These are phyloP conservation scores for Colletotrichum sp. DNA, from an alignment of 2,329 filamentous ascomycete species.

Conservation along the genomic window DNA sequence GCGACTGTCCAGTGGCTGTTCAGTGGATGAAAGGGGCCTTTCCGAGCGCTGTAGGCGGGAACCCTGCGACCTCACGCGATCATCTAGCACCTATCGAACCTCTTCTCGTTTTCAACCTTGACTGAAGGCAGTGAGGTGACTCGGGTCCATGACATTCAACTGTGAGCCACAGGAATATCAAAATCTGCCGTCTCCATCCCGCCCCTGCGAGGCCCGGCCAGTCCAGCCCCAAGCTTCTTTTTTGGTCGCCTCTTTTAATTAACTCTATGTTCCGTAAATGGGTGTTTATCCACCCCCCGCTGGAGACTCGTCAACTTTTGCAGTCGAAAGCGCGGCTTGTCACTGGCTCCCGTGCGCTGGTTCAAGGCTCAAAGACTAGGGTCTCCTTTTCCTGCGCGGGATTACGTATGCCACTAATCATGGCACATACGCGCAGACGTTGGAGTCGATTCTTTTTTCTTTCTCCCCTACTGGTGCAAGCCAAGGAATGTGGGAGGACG, in stretches of 20 bases:
- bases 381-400: background rate
- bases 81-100: background rate
- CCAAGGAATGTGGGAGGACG: constrained; percentile 7
- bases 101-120: background rate
- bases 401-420: constrained; percentile 17
- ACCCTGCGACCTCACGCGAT: background rate
- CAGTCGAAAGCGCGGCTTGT: background rate
- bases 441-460: background rate
- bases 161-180: background rate
- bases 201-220: background rate
- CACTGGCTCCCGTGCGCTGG: background rate
- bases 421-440: background rate
- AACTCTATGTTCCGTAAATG: background rate
- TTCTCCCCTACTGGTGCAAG: background rate
- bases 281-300: background rate
- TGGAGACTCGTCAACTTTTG: background rate
- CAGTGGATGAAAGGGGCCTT: background rate
- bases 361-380: background rate
- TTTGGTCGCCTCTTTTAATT: background rate
- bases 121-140: background rate
- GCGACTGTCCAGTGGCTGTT: background rate
- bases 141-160: background rate
- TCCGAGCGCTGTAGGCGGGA: background rate
- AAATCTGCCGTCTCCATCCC: background rate
- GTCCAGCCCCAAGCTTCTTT: background rate